phyloP scores from a whole-genome alignment of 192 early-diverging fungal species.

The Entophlyctis helioformis region DNA sequence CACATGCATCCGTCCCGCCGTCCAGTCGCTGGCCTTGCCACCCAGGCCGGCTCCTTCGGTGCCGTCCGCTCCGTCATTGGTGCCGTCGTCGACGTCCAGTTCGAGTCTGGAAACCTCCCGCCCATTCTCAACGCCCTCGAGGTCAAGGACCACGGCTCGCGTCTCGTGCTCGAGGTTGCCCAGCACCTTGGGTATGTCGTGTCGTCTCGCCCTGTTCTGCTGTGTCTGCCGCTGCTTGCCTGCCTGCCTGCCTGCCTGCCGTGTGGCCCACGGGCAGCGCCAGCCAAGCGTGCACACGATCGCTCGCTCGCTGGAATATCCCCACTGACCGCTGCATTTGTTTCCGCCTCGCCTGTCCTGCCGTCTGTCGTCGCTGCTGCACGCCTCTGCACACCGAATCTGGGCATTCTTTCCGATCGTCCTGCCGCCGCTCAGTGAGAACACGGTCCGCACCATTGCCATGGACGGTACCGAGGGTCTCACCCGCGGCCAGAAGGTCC shows the following conservation, averaged over 20 bases:
- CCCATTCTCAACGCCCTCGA: conserved; percentile 95
- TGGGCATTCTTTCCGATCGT: too few relatives aligned
- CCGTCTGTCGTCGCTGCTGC: too few relatives aligned
- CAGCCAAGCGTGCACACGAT: too few relatives aligned
- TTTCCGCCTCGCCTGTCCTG: too few relatives aligned
- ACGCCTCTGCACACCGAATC: too few relatives aligned
- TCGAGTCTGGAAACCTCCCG: conserved; percentile 78
- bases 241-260: too few relatives aligned
- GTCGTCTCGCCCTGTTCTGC: too few relatives aligned
- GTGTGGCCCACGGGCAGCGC: too few relatives aligned
- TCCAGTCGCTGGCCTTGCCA: conserved; percentile 20
- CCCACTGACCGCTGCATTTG: too few relatives aligned
- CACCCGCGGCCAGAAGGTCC: conserved; percentile 87
- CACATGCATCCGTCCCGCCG: neutral
- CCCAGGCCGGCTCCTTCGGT: conserved; percentile 38
- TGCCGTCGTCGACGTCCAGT: conserved; percentile 97
- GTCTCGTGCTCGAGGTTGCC: conserved; percentile 90
- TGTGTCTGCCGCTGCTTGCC: too few relatives aligned
- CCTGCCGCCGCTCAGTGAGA: conserved; percentile 48
- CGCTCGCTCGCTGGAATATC: too few relatives aligned
- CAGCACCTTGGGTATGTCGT: conserved; percentile 80
- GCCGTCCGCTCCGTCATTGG: conserved; percentile 90
- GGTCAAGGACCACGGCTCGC: conserved; percentile 65
- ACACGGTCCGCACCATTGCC: conserved; percentile 97
- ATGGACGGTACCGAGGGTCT: conserved; percentile 99